phyloP scores from a whole-genome alignment of 257 asterid species.

The Nicotiana tomentosiformis region DNA sequence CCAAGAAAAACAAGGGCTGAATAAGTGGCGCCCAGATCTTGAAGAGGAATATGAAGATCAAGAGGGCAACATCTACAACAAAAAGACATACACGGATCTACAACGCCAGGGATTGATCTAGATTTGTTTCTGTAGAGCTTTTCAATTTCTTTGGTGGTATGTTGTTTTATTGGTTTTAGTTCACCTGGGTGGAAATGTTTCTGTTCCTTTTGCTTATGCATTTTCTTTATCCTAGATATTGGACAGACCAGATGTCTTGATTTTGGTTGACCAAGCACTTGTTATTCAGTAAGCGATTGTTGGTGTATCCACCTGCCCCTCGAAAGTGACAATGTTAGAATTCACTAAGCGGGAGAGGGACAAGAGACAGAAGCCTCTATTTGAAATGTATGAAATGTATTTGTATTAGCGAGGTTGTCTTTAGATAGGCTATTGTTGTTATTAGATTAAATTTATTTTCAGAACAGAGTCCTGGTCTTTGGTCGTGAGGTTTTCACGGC shows the following conservation, averaged over 20 bases:
- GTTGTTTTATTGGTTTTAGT: not conserved
- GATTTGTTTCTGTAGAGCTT: not conserved
- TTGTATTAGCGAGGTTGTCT: not conserved
- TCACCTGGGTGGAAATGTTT: not conserved
- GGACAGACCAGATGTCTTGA: not conserved
- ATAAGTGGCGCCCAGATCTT: conserved; percentile 98
- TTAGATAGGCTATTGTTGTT: not conserved
- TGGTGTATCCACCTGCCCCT: not conserved
- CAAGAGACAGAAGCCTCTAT: not conserved
- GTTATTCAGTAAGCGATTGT: not conserved
- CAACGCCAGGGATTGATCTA: conserved; percentile 97
- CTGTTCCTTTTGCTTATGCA: not conserved
- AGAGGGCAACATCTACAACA: conserved; percentile 97
- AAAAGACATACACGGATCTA: conserved; percentile 91
- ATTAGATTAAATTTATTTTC: not conserved
- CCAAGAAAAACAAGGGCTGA: conserved; percentile 76
- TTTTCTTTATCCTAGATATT: not conserved
- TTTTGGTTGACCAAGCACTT: conserved; percentile 1
- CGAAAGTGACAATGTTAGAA: not conserved
- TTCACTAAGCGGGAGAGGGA: not conserved
- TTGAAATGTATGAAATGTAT: not conserved
- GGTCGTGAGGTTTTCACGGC: not conserved
- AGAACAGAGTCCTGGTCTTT: not conserved
- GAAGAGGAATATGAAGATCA: conserved; percentile 97
- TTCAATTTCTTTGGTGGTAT: not conserved